Evolutionary conservation across 2,329 filamentous ascomycete species (phyloP).

Genomic region (Lasiodiplodia sp.): DNA sequence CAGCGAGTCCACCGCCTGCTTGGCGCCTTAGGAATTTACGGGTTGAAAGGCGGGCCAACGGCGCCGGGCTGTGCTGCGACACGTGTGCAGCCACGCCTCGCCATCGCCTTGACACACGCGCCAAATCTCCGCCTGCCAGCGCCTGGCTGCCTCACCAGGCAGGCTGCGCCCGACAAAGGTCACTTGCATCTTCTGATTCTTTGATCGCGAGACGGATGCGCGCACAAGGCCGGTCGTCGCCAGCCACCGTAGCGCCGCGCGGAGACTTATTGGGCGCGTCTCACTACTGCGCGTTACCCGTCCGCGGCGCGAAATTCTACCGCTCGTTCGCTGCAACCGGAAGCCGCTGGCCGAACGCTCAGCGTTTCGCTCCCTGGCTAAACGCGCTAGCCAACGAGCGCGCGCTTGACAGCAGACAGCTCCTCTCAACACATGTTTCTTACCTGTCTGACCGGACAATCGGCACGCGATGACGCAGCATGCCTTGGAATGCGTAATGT

Average conservation of each 20-base stretch:
- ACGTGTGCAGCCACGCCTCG: slow-evolving; percentile 24
- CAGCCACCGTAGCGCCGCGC: slow-evolving; percentile 10
- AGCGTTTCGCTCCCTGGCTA: not conserved
- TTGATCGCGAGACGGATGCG: not conserved
- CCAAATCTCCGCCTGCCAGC: slow-evolving; percentile 1
- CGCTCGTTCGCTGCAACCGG: not conserved
- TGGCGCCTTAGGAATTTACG: not conserved
- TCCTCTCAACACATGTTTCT: not conserved
- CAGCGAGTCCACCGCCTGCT: slow-evolving; percentile 8
- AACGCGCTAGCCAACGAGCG: not conserved
- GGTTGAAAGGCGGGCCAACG: slow-evolving; percentile 5
- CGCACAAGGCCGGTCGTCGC: not conserved
- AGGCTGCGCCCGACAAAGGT: not conserved
- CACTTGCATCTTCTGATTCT: not conserved
- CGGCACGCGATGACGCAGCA: not conserved
- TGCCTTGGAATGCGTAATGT: slow-evolving; percentile 7
- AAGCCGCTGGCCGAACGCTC: not conserved
- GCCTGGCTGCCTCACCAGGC: slow-evolving; percentile 13
- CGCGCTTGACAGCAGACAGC: not conserved
- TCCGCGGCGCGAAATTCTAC: not conserved
- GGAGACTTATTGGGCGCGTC: slow-evolving; percentile 12
- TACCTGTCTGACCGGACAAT: not conserved
- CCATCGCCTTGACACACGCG: slow-evolving; percentile 14
- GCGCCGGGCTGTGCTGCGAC: slow-evolving; percentile 17
- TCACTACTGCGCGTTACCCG: slow-evolving; percentile 8